phyloP scores from a whole-genome alignment of 2,329 filamentous ascomycete species.

The Fusarium bactridioides region DNA sequence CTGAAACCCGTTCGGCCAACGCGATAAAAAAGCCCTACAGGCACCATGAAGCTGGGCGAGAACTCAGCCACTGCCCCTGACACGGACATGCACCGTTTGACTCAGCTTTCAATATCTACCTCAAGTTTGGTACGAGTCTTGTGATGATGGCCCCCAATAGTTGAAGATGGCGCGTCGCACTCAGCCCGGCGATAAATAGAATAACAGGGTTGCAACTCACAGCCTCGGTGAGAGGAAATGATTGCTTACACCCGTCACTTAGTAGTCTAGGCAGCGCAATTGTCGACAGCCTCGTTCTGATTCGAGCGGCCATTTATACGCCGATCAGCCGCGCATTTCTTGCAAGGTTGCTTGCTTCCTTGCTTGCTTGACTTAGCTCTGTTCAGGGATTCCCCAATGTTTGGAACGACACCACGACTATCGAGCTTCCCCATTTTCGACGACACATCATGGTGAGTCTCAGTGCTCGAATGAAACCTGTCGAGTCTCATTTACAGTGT shows the following conservation, averaged over 20 bases:
- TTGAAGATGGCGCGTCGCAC: neutral
- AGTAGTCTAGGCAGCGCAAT: constrained; percentile 13
- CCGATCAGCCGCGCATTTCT: neutral
- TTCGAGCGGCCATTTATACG: constrained; percentile 18
- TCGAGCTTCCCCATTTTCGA: constrained; percentile 12
- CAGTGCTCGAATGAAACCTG: neutral
- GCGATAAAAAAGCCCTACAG: constrained; percentile 9
- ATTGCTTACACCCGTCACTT: neutral
- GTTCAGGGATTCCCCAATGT: constrained; percentile 22
- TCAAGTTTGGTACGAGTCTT: constrained; percentile 14
- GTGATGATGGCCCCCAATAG: constrained; percentile 17
- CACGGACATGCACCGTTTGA: constrained; percentile 16
- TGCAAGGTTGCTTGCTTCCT: neutral
- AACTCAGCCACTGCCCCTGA: constrained; percentile 28
- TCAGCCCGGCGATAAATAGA: neutral
- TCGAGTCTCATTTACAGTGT: neutral
- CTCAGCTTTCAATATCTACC: constrained; percentile 17
- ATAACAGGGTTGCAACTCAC: neutral
- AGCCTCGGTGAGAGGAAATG: constrained; percentile 5
- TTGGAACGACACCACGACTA: neutral
- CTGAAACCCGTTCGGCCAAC: constrained; percentile 2
- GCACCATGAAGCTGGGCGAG: constrained; percentile 21
- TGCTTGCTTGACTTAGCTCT: neutral
- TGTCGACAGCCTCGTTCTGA: constrained; percentile 13
- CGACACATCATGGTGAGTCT: constrained; percentile 41